These are phyloP conservation scores for Coemansia sp. DNA, from an alignment of 192 early-diverging fungal species.

Conservation along the genomic window DNA sequence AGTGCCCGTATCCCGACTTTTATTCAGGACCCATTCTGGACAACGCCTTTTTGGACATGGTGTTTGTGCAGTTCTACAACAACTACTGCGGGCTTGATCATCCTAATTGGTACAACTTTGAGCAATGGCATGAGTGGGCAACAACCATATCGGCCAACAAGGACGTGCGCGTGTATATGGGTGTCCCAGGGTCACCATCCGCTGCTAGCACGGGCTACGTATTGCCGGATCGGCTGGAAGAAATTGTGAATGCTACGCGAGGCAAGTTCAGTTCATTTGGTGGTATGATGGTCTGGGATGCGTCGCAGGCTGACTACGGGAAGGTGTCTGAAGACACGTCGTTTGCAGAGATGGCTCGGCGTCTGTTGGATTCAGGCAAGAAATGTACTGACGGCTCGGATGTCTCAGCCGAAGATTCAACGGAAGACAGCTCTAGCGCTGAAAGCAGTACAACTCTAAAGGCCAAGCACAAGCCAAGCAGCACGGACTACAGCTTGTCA, in stretches of 20 bases:
- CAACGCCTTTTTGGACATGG: slow-evolving; percentile 63
- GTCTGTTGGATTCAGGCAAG: slow-evolving; percentile 30
- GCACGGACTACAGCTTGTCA: neutral
- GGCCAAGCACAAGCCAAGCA: neutral
- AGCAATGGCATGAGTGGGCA: slow-evolving; percentile 70
- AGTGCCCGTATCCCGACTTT: slow-evolving; percentile 70
- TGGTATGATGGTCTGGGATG: slow-evolving; percentile 76
- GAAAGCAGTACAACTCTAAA: neutral
- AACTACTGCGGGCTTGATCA: slow-evolving; percentile 66
- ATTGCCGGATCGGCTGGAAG: slow-evolving; percentile 41
- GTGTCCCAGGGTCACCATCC: slow-evolving; percentile 58
- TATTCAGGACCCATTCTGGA: slow-evolving; percentile 60
- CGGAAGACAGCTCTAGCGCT: neutral
- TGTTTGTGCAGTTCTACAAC: slow-evolving; percentile 82
- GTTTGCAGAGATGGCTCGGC: slow-evolving; percentile 25
- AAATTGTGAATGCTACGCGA: slow-evolving; percentile 52
- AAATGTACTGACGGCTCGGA: slow-evolving; percentile 34
- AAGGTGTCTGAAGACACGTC: slow-evolving; percentile 10
- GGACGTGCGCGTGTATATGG: slow-evolving; percentile 62
- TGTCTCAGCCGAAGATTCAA: neutral
- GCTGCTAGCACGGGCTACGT: slow-evolving; percentile 63
- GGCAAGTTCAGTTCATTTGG: slow-evolving; percentile 60
- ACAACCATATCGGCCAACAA: slow-evolving; percentile 57
- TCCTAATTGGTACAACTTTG: slow-evolving; percentile 67
- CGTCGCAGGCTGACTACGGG: slow-evolving; percentile 61